phyloP scores from a whole-genome alignment of 148 eudicot genomes.

The Chenopodium formosanum region DNA sequence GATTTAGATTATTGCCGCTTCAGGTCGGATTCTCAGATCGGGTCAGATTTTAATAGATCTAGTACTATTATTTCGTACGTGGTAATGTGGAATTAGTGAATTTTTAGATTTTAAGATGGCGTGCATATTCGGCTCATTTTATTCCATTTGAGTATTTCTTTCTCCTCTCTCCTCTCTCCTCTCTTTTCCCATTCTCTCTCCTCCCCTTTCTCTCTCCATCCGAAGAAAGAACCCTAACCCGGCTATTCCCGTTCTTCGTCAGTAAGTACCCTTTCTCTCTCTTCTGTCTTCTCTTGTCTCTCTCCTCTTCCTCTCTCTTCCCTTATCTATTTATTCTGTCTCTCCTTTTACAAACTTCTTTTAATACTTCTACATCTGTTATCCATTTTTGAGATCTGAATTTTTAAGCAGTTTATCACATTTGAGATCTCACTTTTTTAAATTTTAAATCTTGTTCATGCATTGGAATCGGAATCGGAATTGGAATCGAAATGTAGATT shows the following conservation, averaged over 20 bases:
- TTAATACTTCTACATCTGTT: constrained; percentile 23
- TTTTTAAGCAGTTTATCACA: not conserved
- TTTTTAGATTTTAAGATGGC: constrained; percentile 8
- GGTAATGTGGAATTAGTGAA: too few relatives aligned
- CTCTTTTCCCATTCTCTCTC: constrained; percentile 6
- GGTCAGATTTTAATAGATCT: too few relatives aligned
- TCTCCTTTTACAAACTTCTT: not conserved
- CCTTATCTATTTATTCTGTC: not conserved
- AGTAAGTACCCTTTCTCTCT: constrained; percentile 32
- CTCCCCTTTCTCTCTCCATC: constrained; percentile 28
- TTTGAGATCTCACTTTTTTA: constrained; percentile 28
- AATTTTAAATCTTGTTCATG: constrained; percentile 1
- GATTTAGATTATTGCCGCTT: too few relatives aligned
- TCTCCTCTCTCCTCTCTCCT: constrained; percentile 32
- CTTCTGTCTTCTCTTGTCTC: not conserved
- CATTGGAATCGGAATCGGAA: not conserved
- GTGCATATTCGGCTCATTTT: constrained; percentile 27
- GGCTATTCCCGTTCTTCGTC: constrained; percentile 38
- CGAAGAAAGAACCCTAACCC: constrained; percentile 38
- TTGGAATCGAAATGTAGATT: constrained; percentile 12
- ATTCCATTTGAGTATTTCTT: constrained; percentile 25
- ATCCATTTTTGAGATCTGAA: constrained; percentile 31
- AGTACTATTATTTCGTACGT: too few relatives aligned
- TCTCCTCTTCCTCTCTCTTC: not conserved
- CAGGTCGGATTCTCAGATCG: too few relatives aligned